These are phyloP conservation scores for Castanopsis chinensis DNA, from an alignment of 306 rosid species.

Conservation along the genomic window DNA sequence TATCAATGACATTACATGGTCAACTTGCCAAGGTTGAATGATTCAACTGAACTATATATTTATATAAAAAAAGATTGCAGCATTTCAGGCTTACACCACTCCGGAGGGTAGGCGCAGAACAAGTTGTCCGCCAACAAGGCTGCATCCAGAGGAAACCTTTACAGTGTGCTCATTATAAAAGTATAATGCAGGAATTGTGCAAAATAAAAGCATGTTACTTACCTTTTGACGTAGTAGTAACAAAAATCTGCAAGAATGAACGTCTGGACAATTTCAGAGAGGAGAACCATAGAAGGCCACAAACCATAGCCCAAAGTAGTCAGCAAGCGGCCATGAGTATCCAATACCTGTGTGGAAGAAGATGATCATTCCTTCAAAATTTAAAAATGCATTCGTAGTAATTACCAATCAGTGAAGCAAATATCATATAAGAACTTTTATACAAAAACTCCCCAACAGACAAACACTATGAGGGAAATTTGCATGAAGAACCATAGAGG, in stretches of 20 bases:
- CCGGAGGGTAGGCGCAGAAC: conserved; percentile 72
- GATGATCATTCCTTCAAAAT: neutral
- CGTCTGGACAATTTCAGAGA: conserved; percentile 74
- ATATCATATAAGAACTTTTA: neutral
- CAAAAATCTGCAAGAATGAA: conserved; percentile 82
- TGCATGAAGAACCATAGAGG: neutral
- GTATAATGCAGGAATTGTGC: neutral
- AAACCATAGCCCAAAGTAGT: conserved; percentile 76
- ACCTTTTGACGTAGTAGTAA: conserved; percentile 80
- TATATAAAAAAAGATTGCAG: conserved; percentile 13
- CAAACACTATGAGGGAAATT: neutral
- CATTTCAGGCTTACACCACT: conserved; percentile 44
- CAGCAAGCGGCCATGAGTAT: conserved; percentile 57
- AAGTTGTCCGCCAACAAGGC: conserved; percentile 70
- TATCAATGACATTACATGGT: neutral
- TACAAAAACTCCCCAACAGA: neutral
- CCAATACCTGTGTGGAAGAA: conserved; percentile 48
- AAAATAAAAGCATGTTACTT: conserved; percentile 8
- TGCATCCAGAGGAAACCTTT: conserved; percentile 33
- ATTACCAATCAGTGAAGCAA: neutral
- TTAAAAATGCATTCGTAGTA: neutral
- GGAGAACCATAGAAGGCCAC: conserved; percentile 73
- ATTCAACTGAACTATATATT: neutral
- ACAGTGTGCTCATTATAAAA: conserved; percentile 19
- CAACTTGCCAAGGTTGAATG: neutral